Percentiles rank a stretch among this genome's conserved stretches.
These are phyloP conservation scores for Pythium plurisporium DNA, from an alignment of 352 stramenopile species.

Conservation along the genomic window DNA sequence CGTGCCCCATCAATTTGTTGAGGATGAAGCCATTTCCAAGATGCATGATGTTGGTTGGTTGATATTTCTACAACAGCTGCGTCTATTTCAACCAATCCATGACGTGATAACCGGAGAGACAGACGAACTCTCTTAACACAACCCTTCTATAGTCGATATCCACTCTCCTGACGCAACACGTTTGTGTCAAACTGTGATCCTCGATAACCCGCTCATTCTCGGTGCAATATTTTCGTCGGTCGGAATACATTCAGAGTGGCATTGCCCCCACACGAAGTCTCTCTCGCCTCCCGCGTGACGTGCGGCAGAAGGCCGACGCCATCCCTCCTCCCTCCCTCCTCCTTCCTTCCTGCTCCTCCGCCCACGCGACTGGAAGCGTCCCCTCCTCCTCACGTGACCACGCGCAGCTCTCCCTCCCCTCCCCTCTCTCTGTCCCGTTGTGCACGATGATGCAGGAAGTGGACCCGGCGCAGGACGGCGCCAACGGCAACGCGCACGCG, in stretches of 20 bases:
- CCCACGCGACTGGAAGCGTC: neutral
- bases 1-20: too few relatives aligned
- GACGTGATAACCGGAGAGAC: constrained; percentile 1
- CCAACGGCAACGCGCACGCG: neutral
- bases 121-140: neutral
- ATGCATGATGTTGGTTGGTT: constrained; percentile 2
- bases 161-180: neutral
- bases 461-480: constrained; percentile 2
- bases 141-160: neutral
- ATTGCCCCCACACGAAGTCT: neutral
- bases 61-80: neutral
- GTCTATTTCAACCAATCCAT: constrained; percentile 5
- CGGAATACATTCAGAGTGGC: constrained; percentile 2
- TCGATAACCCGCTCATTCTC: neutral
- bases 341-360: neutral
- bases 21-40: constrained; percentile 15
- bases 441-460: constrained; percentile 22
- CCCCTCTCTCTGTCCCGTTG: neutral
- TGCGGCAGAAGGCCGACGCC: constrained; percentile 22
- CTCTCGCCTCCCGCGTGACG: constrained; percentile 11
- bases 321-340: neutral
- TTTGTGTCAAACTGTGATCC: neutral
- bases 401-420: neutral
- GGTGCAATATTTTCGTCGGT: neutral
- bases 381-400: neutral